phyloP scores from a whole-genome alignment of 257 asterid genomes.

The Lavandula angustifolia region DNA sequence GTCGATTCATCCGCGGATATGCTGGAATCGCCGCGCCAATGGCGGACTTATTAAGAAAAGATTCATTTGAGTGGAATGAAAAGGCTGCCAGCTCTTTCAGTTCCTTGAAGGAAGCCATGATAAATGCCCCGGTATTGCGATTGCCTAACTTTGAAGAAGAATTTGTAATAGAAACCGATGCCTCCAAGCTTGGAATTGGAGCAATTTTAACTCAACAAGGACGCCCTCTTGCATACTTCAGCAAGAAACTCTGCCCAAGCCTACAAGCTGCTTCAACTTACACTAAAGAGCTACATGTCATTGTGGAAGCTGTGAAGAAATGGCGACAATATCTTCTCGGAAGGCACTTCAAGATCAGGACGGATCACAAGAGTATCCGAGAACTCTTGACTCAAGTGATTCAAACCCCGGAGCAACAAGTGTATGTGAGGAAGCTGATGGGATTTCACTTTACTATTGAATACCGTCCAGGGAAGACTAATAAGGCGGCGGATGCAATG shows the following conservation, averaged over 20 bases:
- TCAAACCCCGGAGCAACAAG: background rate
- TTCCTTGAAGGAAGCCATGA: background rate
- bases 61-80: background rate
- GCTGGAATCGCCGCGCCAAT: background rate
- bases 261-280: background rate
- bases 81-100: background rate
- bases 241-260: too few species aligned
- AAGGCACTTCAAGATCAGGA: background rate
- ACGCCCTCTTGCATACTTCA: too few species aligned
- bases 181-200: background rate
- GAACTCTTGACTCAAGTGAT: background rate
- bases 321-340: background rate
- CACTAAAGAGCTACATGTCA: background rate
- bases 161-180: background rate
- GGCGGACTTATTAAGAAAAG: background rate
- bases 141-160: background rate
- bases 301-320: background rate
- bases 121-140: background rate
- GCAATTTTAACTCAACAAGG: too few species aligned
- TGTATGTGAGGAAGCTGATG: background rate
- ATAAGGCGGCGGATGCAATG: background rate
- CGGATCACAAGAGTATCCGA: background rate
- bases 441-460: background rate
- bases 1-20: background rate
- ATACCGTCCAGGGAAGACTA: background rate